Conservation (phyloP, 305 asterid species). For the Fraxinus platypoda region DNA sequence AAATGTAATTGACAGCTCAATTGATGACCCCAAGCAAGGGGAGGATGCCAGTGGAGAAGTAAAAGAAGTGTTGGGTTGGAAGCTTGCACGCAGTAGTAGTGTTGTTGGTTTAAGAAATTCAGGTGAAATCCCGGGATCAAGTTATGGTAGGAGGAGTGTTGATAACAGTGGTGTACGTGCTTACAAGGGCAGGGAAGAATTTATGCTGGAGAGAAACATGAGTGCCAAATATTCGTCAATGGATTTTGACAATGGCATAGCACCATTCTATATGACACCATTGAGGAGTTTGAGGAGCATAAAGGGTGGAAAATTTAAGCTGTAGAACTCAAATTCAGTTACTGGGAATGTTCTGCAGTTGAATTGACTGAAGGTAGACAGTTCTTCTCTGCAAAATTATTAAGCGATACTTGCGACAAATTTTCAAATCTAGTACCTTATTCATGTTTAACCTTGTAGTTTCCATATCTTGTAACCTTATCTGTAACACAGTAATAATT, state of each 20-base stretch:
- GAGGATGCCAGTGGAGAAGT: slow-evolving; percentile 31
- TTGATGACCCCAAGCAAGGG: slow-evolving; percentile 32
- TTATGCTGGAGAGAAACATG: slow-evolving; percentile 46
- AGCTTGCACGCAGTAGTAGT: slow-evolving; percentile 60
- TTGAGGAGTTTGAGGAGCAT: slow-evolving; percentile 61
- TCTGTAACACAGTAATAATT: slow-evolving; percentile 24
- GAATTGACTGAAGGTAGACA: slow-evolving; percentile 41
- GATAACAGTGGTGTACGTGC: slow-evolving; percentile 38
- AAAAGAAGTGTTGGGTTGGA: slow-evolving; percentile 37
- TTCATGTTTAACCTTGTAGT: slow-evolving; percentile 20
- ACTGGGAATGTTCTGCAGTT: slow-evolving; percentile 50
- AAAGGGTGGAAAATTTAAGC: slow-evolving; percentile 48
- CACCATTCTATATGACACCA: slow-evolving; percentile 83
- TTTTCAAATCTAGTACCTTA: neutral
- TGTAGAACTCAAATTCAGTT: slow-evolving; percentile 36
- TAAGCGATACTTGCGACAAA: slow-evolving; percentile 6
- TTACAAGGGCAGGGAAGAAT: slow-evolving; percentile 43
- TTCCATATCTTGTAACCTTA: slow-evolving; percentile 16
- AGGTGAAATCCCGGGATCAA: slow-evolving; percentile 27
- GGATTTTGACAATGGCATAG: slow-evolving; percentile 41
- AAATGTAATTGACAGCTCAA: slow-evolving; percentile 32
- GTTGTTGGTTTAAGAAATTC: slow-evolving; percentile 20
- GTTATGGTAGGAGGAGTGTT: slow-evolving; percentile 44
- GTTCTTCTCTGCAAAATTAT: slow-evolving; percentile 19
- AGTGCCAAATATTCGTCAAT: slow-evolving; percentile 37